Base-by-base conservation (phyloP, 495 filamentous ascomycete species). In the Aspergillus egyptiacus region DNA sequence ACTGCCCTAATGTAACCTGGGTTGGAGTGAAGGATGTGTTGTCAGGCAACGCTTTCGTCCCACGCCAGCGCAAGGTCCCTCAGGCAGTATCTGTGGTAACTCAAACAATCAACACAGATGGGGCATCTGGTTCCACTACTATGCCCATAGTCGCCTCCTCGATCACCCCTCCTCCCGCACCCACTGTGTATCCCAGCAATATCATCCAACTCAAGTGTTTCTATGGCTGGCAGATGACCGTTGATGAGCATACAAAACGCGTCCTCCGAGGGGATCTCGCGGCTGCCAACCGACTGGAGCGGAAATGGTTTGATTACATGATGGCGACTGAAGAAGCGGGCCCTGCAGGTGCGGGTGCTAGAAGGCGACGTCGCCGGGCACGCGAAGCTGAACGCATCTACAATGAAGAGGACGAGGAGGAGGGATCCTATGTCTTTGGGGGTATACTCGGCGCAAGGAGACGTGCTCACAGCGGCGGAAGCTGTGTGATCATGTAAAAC, bases 291-390 rank as follows among this genome's bases (percentile, higher is more conserved):
- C 70, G 85, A 10, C 71, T 98, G 17, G 90, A 96, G 68, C 73
- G 80, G 40, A 95, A 90, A 67, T 98, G 93, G 93, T 88, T 83
- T 0, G 85, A 95, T 25, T 91, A 89, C 54, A 97, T 96, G 93
- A 84, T 91, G 67, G 82, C 86, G 5, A 85, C 77, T 18, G 87
- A 96, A 57, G 94, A 96, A 59, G 87, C 85, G 0, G 87, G 85
- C 0, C 78, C 76, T 1, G 78, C 77, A 4, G 88, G 86, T 2
- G 79, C 77, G 0, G 80, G 81, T 1, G 66, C 72, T 0, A 72
- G 89, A 30, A 69, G 91, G 46, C 68, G 91, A 38, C 72, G 89
- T 51, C 71, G 90, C 22, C 76, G 89, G 43, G 84, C 85, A 5
- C 75, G 87, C 23, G 87, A 93, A 62, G 89, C 90, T 8, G 77